Conservation (phyloP, 257 asterid genomes). For the Penstemon newberryi region DNA sequence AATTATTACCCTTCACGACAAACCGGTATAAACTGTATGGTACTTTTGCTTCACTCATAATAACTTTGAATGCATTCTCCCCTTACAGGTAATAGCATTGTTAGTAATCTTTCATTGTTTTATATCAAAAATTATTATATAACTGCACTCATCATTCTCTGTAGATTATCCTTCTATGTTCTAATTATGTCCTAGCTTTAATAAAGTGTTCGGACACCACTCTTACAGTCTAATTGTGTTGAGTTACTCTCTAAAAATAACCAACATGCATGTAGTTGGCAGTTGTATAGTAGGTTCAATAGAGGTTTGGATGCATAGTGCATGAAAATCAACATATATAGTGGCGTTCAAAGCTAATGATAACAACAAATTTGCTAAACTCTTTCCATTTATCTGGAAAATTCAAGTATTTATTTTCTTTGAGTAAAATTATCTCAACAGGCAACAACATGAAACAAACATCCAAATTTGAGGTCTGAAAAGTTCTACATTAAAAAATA, state of each 20-base stretch:
- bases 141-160: too few relatives aligned
- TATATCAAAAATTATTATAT: too few relatives aligned
- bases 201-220: too few relatives aligned
- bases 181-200: too few relatives aligned
- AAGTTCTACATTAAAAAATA: background rate
- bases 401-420: background rate
- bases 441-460: background rate
- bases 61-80: too few relatives aligned
- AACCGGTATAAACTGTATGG: background rate
- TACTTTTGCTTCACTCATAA: background rate
- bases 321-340: too few relatives aligned
- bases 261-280: slow-evolving; percentile 1
- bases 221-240: slow-evolving; percentile 11
- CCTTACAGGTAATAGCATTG: too few relatives aligned
- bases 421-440: background rate
- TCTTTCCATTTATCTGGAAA: background rate
- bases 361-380: background rate
- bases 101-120: too few relatives aligned
- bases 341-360: too few relatives aligned
- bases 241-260: background rate
- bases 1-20: too few relatives aligned
- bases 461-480: background rate
- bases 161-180: too few relatives aligned
- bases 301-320: too few relatives aligned
- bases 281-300: background rate